Evolutionary conservation across 2,329 filamentous ascomycete species (phyloP).

Genomic region (Cercospora beticola): DNA sequence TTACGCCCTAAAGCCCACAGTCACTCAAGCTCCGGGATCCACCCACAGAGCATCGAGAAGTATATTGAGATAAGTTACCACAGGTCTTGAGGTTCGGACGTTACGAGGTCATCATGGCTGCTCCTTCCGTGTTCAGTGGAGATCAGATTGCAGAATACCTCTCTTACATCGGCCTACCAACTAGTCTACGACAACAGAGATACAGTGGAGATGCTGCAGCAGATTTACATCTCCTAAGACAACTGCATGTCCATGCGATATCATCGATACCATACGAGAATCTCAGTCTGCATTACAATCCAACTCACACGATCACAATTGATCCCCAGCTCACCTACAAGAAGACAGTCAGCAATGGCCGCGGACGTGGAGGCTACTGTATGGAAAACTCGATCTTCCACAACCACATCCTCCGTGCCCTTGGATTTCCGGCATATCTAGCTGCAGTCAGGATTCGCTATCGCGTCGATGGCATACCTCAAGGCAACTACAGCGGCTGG

Average conservation of each 20-base stretch:
- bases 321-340: constrained; percentile 51
- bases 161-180: constrained; percentile 17
- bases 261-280: constrained; percentile 57
- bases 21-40: background rate
- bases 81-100: no score
- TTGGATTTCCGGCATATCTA: constrained; percentile 50
- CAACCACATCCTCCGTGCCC: constrained; percentile 49
- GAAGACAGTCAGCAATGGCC: constrained; percentile 48
- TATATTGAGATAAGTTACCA: background rate
- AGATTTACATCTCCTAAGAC: constrained; percentile 19
- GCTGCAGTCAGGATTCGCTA: constrained; percentile 37
- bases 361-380: constrained; percentile 57
- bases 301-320: constrained; percentile 48
- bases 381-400: constrained; percentile 59
- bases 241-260: constrained; percentile 34
- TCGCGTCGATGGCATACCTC: constrained; percentile 27
- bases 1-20: background rate
- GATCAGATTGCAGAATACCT: constrained; percentile 16
- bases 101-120: no score
- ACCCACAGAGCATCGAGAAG: background rate
- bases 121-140: constrained; percentile 10
- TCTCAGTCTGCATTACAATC: constrained; percentile 54
- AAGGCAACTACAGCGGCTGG: constrained; percentile 28
- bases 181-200: constrained; percentile 8
- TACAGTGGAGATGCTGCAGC: constrained; percentile 9